Conservation (phyloP, 2,329 filamentous ascomycete species). For the Alternaria sp. region DNA sequence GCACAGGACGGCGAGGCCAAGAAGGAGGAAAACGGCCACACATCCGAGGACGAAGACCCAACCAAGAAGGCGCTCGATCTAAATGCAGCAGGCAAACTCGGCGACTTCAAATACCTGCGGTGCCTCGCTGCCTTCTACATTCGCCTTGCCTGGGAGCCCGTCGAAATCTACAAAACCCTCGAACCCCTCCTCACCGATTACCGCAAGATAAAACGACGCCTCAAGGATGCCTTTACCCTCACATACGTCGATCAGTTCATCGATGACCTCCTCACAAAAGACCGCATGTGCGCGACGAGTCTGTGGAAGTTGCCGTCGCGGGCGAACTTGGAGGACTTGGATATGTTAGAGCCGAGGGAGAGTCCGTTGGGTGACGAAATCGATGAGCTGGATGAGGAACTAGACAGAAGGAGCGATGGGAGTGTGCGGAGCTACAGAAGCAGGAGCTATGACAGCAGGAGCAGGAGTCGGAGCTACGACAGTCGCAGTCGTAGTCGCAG, state of each 20-base stretch:
- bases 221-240: slow-evolving; percentile 74
- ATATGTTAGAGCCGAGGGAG: slow-evolving; percentile 81
- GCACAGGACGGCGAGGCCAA: slow-evolving; percentile 46
- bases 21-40: slow-evolving; percentile 13
- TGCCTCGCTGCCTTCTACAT: slow-evolving; percentile 92
- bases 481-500: slow-evolving; percentile 4
- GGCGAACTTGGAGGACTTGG: slow-evolving; percentile 84
- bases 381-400: slow-evolving; percentile 59
- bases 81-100: slow-evolving; percentile 37
- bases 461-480: slow-evolving; percentile 16
- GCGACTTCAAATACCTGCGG: slow-evolving; percentile 76
- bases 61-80: slow-evolving; percentile 27
- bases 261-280: slow-evolving; percentile 87
- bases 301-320: slow-evolving; percentile 89
- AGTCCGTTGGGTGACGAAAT: slow-evolving; percentile 81
- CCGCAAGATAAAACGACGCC: slow-evolving; percentile 80
- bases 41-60: slow-evolving; percentile 5
- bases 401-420: slow-evolving; percentile 17
- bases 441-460: slow-evolving; percentile 16
- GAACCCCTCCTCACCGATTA: slow-evolving; percentile 84
- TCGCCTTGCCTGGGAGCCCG: slow-evolving; percentile 81
- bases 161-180: slow-evolving; percentile 78
- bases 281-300: slow-evolving; percentile 88
- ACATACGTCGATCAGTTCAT: slow-evolving; percentile 92
- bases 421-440: slow-evolving; percentile 22